A percentile compares a stretch with the other conserved stretches of the same genome.
Conservation (phyloP, 225 moss, liverwort and hornwort species). For the Pseudoscleropodium purum region DNA sequence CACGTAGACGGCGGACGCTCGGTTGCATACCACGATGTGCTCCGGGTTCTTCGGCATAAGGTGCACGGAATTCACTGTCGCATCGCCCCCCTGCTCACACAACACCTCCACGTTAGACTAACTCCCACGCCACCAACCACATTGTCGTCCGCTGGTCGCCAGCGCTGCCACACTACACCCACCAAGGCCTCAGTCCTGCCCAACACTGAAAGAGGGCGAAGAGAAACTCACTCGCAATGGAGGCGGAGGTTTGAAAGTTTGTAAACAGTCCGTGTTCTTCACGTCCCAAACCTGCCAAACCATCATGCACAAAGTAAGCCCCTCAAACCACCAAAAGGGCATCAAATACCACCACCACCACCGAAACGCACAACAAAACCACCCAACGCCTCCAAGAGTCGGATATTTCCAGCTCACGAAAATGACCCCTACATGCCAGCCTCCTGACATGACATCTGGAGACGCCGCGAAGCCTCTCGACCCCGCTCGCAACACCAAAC, state of each 20-base stretch:
- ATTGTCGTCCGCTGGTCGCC: background rate
- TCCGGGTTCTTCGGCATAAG: constrained; percentile 83
- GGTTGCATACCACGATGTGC: constrained; percentile 82
- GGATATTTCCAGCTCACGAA: background rate
- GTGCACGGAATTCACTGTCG: constrained; percentile 80
- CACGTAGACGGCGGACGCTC: constrained; percentile 88
- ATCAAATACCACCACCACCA: background rate
- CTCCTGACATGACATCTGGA: background rate
- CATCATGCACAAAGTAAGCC: background rate
- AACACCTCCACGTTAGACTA: background rate
- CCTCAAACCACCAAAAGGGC: background rate
- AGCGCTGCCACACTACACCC: background rate
- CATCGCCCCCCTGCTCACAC: constrained; percentile 64
- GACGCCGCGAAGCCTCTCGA: background rate
- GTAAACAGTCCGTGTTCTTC: constrained; percentile 78
- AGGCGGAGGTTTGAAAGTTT: constrained; percentile 97
- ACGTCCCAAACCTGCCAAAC: constrained; percentile 93
- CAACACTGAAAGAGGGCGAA: background rate
- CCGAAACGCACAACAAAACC: background rate
- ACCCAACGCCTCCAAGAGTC: background rate
- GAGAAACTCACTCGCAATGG: constrained; percentile 64
- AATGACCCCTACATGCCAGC: background rate
- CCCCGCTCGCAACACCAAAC: background rate
- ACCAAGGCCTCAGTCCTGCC: background rate
- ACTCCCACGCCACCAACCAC: background rate